Conservation (phyloP, 2,329 filamentous ascomycete genomes). For the Corinectria fuckeliana region DNA sequence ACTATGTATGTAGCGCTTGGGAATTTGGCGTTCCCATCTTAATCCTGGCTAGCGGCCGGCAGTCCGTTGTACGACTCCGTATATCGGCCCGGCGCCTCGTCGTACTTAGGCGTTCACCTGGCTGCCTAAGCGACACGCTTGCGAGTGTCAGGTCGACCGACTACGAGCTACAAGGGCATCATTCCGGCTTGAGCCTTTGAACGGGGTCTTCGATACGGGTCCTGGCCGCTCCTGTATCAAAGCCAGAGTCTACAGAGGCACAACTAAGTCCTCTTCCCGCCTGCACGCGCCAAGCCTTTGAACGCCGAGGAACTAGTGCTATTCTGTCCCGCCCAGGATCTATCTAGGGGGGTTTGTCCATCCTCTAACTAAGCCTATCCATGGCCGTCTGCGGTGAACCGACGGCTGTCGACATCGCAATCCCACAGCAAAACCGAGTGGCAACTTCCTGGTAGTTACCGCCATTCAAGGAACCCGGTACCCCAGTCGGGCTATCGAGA, state of each 20-base stretch:
- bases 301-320: not conserved
- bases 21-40: not conserved
- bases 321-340: not conserved
- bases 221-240: not conserved
- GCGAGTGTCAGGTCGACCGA: not conserved
- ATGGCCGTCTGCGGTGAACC: not conserved
- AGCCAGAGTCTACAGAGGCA: not conserved
- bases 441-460: slow-evolving; percentile 10
- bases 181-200: no score
- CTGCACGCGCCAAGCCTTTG: slow-evolving; percentile 9
- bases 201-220: no score
- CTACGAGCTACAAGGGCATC: not conserved
- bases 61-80: slow-evolving; percentile 1
- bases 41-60: not conserved
- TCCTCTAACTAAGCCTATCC: no score
- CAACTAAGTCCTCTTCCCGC: slow-evolving; percentile 10
- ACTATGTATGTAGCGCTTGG: not conserved
- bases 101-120: not conserved
- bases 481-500: slow-evolving; percentile 20
- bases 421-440: not conserved
- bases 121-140: not conserved
- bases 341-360: not conserved
- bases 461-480: slow-evolving; percentile 2
- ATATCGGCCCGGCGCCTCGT: not conserved
- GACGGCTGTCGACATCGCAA: not conserved